Conservation (phyloP, 1,284 basidiomycete genomes). For the Ustilago cynodontis region DNA sequence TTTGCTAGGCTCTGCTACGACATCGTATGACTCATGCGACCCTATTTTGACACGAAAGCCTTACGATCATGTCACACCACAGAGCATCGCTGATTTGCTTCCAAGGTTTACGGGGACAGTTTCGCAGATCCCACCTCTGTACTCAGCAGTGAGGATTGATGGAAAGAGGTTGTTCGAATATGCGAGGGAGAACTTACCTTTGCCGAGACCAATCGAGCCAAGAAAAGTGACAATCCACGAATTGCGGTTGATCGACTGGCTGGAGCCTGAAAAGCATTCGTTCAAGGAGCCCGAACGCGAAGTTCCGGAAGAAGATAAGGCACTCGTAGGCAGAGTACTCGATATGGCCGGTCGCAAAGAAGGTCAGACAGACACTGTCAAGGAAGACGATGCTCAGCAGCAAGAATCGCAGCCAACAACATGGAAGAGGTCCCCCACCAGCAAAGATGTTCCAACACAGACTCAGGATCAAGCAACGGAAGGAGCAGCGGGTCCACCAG, state of each 20-base stretch:
- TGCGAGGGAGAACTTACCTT: conserved; percentile 86
- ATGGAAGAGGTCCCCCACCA: conserved; percentile 17
- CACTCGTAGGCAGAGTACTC: conserved; percentile 57
- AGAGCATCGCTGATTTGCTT: conserved; percentile 74
- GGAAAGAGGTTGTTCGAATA: conserved; percentile 96
- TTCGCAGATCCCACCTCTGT: conserved; percentile 77
- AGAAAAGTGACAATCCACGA: conserved; percentile 86
- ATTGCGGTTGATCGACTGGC: conserved; percentile 75
- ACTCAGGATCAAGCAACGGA: conserved; percentile 5
- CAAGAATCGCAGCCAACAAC: conserved; percentile 10
- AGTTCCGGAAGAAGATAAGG: conserved; percentile 59
- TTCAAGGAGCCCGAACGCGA: conserved; percentile 60
- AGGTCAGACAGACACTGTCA: conserved; percentile 44
- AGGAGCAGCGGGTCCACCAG: conserved; percentile 40
- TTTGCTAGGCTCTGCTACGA: conserved; percentile 91
- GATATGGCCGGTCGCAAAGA: conserved; percentile 55
- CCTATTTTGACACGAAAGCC: conserved; percentile 73
- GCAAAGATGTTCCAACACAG: conserved; percentile 13
- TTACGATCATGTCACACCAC: conserved; percentile 84
- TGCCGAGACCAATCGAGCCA: conserved; percentile 91
- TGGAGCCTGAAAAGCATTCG: conserved; percentile 46
- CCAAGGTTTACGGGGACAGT: conserved; percentile 88
- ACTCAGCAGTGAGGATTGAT: conserved; percentile 98
- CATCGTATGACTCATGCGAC: conserved; percentile 90
- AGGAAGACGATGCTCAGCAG: conserved; percentile 20